Evolutionary conservation across 176 grass and related monocot species (phyloP).

Genomic region (Aegilops umbellulata): DNA sequence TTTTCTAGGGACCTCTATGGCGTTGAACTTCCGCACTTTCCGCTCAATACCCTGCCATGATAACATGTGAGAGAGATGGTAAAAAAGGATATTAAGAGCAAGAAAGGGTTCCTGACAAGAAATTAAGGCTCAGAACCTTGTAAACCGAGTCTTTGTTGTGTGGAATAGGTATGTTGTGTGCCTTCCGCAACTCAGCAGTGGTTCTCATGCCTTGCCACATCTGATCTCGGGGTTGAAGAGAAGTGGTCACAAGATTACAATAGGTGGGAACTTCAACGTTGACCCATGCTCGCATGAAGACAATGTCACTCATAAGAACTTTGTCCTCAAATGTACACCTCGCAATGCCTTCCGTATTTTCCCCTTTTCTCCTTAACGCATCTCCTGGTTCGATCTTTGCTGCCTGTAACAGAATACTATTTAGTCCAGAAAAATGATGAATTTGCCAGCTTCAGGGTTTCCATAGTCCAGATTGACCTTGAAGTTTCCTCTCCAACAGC

Average conservation of each 20-base stretch:
- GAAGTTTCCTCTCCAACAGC: background rate
- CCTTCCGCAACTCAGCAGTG: constrained; percentile 61
- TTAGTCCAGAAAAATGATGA: background rate
- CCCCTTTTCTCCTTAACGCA: constrained; percentile 61
- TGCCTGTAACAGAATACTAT: constrained; percentile 54
- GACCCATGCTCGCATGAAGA: constrained; percentile 92
- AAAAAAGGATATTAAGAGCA: background rate
- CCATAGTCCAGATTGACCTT: background rate
- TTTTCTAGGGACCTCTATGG: constrained; percentile 73
- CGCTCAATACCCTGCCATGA: constrained; percentile 74
- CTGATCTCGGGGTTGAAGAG: constrained; percentile 68
- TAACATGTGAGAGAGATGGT: background rate
- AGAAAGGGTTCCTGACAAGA: background rate
- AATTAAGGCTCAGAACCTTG: constrained; percentile 48
- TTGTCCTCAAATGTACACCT: constrained; percentile 98
- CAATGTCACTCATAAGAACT: constrained; percentile 98
- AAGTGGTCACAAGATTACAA: constrained; percentile 70
- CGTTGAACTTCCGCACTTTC: constrained; percentile 80
- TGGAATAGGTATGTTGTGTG: constrained; percentile 58
- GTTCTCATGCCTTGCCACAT: constrained; percentile 93
- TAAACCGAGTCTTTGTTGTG: constrained; percentile 89
- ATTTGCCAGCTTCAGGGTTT: background rate
- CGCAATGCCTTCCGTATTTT: constrained; percentile 79
- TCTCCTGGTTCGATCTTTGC: constrained; percentile 68
- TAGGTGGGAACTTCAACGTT: constrained; percentile 77